A percentile compares a stretch with the other conserved stretches of the same genome.
phyloP scores from a whole-genome alignment of 2,329 filamentous ascomycete species.

The Aspergillus felis region DNA sequence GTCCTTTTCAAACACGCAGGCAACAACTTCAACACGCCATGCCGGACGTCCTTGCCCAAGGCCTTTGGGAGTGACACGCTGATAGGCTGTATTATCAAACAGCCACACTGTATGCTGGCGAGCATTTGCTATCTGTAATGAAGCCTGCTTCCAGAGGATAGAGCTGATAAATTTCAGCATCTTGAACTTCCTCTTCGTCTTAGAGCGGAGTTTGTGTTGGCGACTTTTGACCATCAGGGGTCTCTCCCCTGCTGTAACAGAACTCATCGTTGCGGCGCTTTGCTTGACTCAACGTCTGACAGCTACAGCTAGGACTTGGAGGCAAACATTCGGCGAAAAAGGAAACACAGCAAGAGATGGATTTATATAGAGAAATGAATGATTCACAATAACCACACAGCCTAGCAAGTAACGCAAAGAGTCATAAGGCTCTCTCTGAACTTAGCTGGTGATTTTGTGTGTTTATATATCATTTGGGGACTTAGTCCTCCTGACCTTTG shows the following conservation, averaged over 20 bases:
- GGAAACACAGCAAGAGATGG: background rate
- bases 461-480: background rate
- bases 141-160: conserved; percentile 49
- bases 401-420: background rate
- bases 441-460: background rate
- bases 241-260: background rate
- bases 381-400: background rate
- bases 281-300: background rate
- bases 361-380: background rate
- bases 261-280: background rate
- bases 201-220: conserved; percentile 3
- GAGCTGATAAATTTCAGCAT: conserved; percentile 25
- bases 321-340: too few relatives aligned
- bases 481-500: background rate
- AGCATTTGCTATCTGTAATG: conserved; percentile 56
- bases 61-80: conserved; percentile 37
- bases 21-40: conserved; percentile 82
- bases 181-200: conserved; percentile 4
- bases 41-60: conserved; percentile 27
- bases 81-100: conserved; percentile 83
- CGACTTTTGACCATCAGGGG: background rate
- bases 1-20: conserved; percentile 73
- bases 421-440: background rate
- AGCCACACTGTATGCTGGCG: conserved; percentile 78
- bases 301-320: background rate